Percentiles rank a stretch among this genome's conserved stretches.
Evolutionary conservation across 257 asterid species (phyloP).

Genomic region (Mitragyna speciosa): DNA sequence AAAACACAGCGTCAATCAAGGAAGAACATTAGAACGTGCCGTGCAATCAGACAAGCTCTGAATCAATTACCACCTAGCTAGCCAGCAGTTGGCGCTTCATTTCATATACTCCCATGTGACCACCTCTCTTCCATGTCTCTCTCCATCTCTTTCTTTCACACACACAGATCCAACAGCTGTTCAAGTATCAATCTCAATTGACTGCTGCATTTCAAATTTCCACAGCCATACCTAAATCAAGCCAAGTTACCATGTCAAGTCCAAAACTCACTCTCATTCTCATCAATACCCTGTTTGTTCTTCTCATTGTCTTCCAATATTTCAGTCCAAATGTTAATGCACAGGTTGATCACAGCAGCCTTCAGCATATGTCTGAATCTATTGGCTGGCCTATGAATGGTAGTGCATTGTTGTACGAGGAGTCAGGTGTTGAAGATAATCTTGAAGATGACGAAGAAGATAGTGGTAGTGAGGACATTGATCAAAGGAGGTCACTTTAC

Average conservation of each 20-base stretch:
- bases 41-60: constrained; percentile 19
- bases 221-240: background rate
- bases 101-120: constrained; percentile 42
- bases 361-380: constrained; percentile 24
- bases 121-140: constrained; percentile 2
- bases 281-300: constrained; percentile 14
- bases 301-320: constrained; percentile 20
- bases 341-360: constrained; percentile 23
- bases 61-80: background rate
- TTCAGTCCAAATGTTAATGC: constrained; percentile 22
- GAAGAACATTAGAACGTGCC: constrained; percentile 20
- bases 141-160: background rate
- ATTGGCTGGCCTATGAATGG: constrained; percentile 25
- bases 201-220: background rate
- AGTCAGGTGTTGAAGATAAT: background rate
- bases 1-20: constrained; percentile 36
- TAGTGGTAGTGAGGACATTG: constrained; percentile 12
- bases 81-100: constrained; percentile 19
- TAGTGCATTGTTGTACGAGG: background rate
- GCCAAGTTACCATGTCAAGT: constrained; percentile 20
- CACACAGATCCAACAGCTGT: background rate
- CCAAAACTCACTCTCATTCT: constrained; percentile 7
- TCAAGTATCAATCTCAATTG: background rate
- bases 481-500: constrained; percentile 38
- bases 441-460: constrained; percentile 5